These are phyloP conservation scores for Henckelia pumila DNA, from an alignment of 257 asterid species.

Conservation along the genomic window DNA sequence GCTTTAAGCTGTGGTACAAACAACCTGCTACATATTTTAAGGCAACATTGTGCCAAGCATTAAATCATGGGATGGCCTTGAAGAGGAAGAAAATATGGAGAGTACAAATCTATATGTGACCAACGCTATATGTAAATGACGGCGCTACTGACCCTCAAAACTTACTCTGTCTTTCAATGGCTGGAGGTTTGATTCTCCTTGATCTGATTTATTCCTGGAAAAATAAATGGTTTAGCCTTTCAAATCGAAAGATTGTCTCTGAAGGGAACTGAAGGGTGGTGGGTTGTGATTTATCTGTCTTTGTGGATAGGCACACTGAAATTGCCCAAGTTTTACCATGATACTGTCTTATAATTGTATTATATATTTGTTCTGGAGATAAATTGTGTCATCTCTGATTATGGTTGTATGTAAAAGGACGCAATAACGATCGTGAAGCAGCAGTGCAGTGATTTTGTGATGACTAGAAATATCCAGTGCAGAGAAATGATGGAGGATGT, in stretches of 20 bases:
- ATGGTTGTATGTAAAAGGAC: conserved; percentile 44
- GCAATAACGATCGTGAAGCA: conserved; percentile 85
- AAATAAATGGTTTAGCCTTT: background rate
- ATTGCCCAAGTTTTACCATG: background rate
- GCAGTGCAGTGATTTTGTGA: conserved; percentile 88
- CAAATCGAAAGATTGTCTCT: background rate
- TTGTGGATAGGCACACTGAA: background rate
- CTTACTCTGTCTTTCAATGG: background rate
- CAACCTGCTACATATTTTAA: background rate
- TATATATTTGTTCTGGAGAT: conserved; percentile 4
- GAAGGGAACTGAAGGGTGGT: background rate
- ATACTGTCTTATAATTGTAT: background rate
- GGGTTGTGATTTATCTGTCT: background rate
- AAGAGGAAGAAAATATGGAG: background rate
- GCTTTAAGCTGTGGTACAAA: background rate
- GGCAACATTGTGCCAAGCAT: background rate
- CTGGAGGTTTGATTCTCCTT: background rate
- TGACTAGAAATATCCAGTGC: conserved; percentile 91
- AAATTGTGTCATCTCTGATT: conserved; percentile 6
- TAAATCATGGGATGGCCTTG: conserved; percentile 13
- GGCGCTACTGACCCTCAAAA: background rate
- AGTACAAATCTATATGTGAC: background rate
- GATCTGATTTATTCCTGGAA: background rate
- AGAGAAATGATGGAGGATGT: conserved; percentile 89
- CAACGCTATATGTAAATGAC: conserved; percentile 7